phyloP scores from a whole-genome alignment of 2,329 filamentous ascomycete species.

The Ceratocystis lukuohia region DNA sequence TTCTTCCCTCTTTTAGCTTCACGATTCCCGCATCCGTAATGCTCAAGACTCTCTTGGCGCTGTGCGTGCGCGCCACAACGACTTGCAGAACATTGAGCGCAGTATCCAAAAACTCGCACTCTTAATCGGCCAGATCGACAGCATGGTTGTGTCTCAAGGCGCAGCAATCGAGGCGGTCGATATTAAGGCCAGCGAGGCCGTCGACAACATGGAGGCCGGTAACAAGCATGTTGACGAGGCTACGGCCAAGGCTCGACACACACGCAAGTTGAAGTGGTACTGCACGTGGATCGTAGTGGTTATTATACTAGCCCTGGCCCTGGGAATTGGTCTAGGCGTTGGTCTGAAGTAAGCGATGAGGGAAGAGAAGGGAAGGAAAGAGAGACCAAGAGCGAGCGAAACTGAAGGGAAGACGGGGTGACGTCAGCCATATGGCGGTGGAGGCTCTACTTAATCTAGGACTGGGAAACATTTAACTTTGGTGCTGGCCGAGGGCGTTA shows the following conservation, averaged over 20 bases:
- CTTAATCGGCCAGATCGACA: constrained; percentile 61
- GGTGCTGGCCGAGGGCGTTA: too few relatives aligned
- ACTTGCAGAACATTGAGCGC: constrained; percentile 67
- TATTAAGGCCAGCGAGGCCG: constrained; percentile 51
- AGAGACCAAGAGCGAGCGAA: not conserved
- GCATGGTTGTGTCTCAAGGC: constrained; percentile 61
- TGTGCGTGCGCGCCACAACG: constrained; percentile 70
- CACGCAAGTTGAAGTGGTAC: constrained; percentile 72
- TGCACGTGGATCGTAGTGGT: constrained; percentile 43
- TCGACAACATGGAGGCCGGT: constrained; percentile 52
- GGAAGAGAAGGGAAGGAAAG: not conserved
- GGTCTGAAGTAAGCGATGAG: constrained; percentile 24
- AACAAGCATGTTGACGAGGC: constrained; percentile 46
- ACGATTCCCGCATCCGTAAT: constrained; percentile 13
- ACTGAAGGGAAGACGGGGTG: not conserved
- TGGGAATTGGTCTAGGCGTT: constrained; percentile 43
- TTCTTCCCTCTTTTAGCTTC: constrained; percentile 12
- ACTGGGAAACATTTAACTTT: not conserved
- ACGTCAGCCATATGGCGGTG: not conserved
- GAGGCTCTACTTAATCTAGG: too few relatives aligned
- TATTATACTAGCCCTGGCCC: constrained; percentile 41
- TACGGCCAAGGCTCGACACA: constrained; percentile 50
- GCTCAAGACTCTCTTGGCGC: constrained; percentile 48
- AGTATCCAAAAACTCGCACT: constrained; percentile 56
- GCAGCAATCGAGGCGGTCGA: constrained; percentile 48